Conservation (phyloP, 2,329 filamentous ascomycete genomes). For the Botryosphaeria agaves region DNA sequence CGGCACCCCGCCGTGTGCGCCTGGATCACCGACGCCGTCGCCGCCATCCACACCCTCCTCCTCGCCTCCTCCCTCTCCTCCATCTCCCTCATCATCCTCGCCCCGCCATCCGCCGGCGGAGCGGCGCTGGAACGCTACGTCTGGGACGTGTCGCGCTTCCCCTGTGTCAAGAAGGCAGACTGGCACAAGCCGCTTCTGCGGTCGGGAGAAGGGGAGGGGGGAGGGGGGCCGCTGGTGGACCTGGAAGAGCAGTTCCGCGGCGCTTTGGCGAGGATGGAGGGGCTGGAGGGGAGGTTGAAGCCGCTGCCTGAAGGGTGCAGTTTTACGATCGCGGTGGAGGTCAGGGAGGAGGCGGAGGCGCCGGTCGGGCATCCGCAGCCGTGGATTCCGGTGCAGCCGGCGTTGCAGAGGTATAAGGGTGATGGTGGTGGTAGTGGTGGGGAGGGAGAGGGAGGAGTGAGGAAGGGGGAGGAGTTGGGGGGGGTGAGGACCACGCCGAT, state of each 20-base stretch:
- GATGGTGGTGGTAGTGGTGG: constrained; percentile 1
- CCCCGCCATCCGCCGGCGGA: constrained; percentile 17
- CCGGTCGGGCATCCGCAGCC: constrained; percentile 33
- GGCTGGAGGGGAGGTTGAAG: constrained; percentile 38
- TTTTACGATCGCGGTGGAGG: constrained; percentile 60
- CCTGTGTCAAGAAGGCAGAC: constrained; percentile 27
- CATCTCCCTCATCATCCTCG: constrained; percentile 39
- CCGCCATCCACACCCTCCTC: constrained; percentile 54
- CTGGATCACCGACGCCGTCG: constrained; percentile 70
- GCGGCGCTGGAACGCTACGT: constrained; percentile 42
- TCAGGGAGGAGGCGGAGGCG: constrained; percentile 40
- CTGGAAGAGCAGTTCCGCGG: constrained; percentile 58
- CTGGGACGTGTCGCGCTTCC: constrained; percentile 41
- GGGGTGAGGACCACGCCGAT: constrained; percentile 42
- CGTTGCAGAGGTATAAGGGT: constrained; percentile 14
- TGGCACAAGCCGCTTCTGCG: constrained; percentile 33
- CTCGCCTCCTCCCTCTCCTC: constrained; percentile 37
- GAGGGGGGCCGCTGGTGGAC: constrained; percentile 24
- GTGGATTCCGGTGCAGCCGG: constrained; percentile 43
- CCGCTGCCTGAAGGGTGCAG: constrained; percentile 48
- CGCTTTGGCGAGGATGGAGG: constrained; percentile 44
- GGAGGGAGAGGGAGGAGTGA: constrained; percentile 8
- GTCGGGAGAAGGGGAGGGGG: constrained; percentile 8
- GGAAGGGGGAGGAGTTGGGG: constrained; percentile 22
- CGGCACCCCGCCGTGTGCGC: constrained; percentile 72